Conservation (phyloP, 768 basidiomycete species). For the Collybia mongolica region DNA sequence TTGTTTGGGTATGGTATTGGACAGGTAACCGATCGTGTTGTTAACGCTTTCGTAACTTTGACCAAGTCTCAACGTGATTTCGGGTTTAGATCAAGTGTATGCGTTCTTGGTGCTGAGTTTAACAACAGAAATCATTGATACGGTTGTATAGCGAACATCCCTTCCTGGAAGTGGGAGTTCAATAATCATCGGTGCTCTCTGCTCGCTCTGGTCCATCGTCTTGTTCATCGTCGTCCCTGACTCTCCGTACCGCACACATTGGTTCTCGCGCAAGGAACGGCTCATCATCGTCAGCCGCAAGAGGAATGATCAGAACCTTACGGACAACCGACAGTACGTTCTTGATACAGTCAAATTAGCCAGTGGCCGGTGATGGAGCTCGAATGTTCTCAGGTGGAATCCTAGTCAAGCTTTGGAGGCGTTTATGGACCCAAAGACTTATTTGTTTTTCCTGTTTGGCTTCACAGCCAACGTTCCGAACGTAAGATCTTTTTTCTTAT, state of each 20-base stretch:
- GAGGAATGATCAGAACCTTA: conserved; percentile 21
- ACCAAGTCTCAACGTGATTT: neutral
- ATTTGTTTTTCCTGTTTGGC: conserved; percentile 29
- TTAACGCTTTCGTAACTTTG: too few species aligned
- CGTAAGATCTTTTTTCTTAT: conserved; percentile 25
- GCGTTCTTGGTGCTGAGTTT: too few species aligned
- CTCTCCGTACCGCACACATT: conserved; percentile 27
- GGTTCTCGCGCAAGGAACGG: conserved; percentile 28
- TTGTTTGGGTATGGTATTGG: conserved; percentile 32
- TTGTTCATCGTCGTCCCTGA: conserved; percentile 31
- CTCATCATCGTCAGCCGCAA: conserved; percentile 33
- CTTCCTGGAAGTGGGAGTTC: conserved; percentile 17
- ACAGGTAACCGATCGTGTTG: too few species aligned
- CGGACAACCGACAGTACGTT: conserved; percentile 22
- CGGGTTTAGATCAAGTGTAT: too few species aligned
- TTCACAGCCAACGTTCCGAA: conserved; percentile 24
- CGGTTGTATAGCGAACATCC: neutral
- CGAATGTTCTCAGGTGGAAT: conserved; percentile 11
- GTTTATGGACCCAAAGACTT: conserved; percentile 30
- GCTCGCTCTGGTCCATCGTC: conserved; percentile 25
- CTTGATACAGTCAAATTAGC: neutral
- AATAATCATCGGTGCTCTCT: conserved; percentile 31
- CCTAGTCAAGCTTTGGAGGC: conserved; percentile 20
- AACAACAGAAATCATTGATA: conserved; percentile 6
- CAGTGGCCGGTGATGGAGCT: too few species aligned